Evolutionary conservation across 2,329 filamentous ascomycete genomes (phyloP).

Genomic region (Fusarium hainanense): DNA sequence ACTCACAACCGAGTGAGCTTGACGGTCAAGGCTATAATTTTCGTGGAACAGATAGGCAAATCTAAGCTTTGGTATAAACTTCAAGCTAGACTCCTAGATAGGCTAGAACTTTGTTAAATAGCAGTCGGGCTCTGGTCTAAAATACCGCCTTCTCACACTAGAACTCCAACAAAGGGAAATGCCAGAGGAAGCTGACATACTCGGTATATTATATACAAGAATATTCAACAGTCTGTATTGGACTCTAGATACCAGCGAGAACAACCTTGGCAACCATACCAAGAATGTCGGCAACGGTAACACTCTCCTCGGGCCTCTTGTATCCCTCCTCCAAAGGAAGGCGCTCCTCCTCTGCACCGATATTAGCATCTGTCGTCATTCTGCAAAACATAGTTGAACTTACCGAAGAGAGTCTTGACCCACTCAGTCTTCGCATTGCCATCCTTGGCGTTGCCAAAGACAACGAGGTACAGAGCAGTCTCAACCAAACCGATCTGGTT

Average conservation of each 20-base stretch:
- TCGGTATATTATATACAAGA: neutral
- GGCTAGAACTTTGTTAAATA: neutral
- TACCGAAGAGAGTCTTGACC: slow-evolving; percentile 42
- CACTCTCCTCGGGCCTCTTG: slow-evolving; percentile 19
- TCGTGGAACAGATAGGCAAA: neutral
- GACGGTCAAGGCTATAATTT: neutral
- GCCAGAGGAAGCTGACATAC: slow-evolving; percentile 21
- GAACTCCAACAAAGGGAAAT: neutral
- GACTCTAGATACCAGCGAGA: slow-evolving; percentile 12
- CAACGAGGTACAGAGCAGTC: slow-evolving; percentile 36
- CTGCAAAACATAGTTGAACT: neutral
- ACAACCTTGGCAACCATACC: slow-evolving; percentile 31
- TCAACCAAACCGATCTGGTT: slow-evolving; percentile 37
- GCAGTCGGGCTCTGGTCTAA: neutral
- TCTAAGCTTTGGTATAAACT: neutral
- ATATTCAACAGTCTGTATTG: neutral
- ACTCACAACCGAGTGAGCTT: neutral
- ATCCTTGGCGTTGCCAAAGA: slow-evolving; percentile 30
- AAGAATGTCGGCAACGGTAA: slow-evolving; percentile 34
- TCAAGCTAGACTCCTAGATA: no score
- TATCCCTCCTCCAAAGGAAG: slow-evolving; percentile 38
- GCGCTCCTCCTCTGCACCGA: slow-evolving; percentile 29
- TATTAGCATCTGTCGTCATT: neutral
- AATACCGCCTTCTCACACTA: neutral
- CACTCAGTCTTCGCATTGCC: slow-evolving; percentile 38